Conservation (phyloP, 441 rosid species). For the Mallotus repandus region DNA sequence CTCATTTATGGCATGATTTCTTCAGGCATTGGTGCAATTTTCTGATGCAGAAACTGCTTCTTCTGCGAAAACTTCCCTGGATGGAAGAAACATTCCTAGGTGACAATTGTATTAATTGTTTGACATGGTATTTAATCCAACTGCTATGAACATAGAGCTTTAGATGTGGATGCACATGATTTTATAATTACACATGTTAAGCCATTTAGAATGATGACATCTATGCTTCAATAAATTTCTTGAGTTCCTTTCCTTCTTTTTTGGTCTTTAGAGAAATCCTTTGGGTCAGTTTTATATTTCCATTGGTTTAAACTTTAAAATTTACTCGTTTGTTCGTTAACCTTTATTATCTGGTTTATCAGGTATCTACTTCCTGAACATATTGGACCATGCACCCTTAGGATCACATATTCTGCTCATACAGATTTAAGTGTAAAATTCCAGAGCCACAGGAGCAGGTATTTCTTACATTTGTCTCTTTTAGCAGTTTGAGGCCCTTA, state of each 20-base stretch:
- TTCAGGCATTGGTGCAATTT: constrained; percentile 96
- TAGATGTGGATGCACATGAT: constrained; percentile 24
- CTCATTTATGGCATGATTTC: constrained; percentile 26
- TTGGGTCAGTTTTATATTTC: neutral
- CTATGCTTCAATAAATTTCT: constrained; percentile 14
- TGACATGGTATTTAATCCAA: constrained; percentile 60
- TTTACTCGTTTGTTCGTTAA: constrained; percentile 22
- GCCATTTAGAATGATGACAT: constrained; percentile 10
- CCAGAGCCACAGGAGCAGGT: constrained; percentile 98
- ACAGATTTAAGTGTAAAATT: constrained; percentile 98
- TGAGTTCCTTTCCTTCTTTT: neutral
- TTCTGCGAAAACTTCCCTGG: constrained; percentile 79
- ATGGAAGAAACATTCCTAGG: constrained; percentile 99
- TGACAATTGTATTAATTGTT: constrained; percentile 68
- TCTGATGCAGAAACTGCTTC: constrained; percentile 94
- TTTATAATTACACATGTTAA: constrained; percentile 14
- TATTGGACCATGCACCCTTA: constrained; percentile 71
- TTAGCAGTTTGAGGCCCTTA: neutral
- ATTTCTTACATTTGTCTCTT: constrained; percentile 11
- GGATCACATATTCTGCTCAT: constrained; percentile 97
- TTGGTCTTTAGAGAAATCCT: neutral
- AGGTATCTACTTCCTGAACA: constrained; percentile 90
- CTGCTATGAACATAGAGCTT: constrained; percentile 36
- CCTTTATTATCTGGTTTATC: constrained; percentile 27
- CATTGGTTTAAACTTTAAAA: neutral